Base-by-base conservation (phyloP, 2,329 filamentous ascomycete genomes). In the Aspergillus clavatus region DNA sequence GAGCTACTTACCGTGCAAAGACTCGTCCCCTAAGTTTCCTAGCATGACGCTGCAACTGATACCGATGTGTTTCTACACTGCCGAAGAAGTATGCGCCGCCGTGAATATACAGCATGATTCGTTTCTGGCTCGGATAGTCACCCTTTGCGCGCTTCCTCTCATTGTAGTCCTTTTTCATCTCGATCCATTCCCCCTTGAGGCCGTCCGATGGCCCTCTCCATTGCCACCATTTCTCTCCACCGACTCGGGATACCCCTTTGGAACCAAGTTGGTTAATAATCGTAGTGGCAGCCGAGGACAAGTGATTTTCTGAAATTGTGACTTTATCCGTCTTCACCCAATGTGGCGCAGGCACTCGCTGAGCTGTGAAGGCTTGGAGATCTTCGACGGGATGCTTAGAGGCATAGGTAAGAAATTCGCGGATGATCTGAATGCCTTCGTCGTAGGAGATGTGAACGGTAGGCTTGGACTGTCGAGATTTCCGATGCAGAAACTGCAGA, bases 51-150 rank as follows among this genome's bases (percentile, higher is more conserved):
- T 98, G 93, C 77, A 98, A 83, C 75, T 97, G 91, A 70, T 97
- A 97, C n/a, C 93, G 83, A 72, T 97, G 93, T 67, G 95, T 90
- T 62, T 96, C 90, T 28, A 96, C 84, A 57, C 89, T 94, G 11
- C 93, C 91, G 64, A 98, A 97, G 70, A 84, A 98, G 69, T 95
- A 97, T 16, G 87, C 91, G 5, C 91, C 91, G 11, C 93, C 93
- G 61, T 97, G 93, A 18, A 97, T 76, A 68, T 97, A 97, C 19
- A 98, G 73, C 80, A 97, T 95, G 46, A 95, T 82, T 42, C 89
- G 82, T 55, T 82, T 83, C 14, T 80, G 79, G 18, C 77, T 56
- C 7, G 45, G 75, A 39, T 81, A 79, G 8, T 38, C 38, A 5
- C 33, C 43, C 18, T 45, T 45, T 3, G 71, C 70, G 59, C 79